Evolutionary conservation across 2,329 filamentous ascomycete genomes (phyloP), one percentile per base, ranked within the genome.

Genomic region (Endoconidiophora polonica): DNA sequence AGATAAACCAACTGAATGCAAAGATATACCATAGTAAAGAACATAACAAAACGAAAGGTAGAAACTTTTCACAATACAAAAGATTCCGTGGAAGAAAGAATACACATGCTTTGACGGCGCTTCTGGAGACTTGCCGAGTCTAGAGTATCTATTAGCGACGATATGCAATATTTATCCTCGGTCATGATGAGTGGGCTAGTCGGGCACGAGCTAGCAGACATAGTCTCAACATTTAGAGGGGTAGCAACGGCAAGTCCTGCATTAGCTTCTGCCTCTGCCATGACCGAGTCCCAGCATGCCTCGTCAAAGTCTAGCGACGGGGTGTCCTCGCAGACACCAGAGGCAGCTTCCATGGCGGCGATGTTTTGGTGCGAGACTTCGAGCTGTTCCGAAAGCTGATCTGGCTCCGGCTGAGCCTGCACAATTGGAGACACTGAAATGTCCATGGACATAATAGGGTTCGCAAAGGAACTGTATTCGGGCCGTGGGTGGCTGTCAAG

Each of bases 31-130:
- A 10, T 33, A 18, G 29, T 12, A 33, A 33, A 12, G 29, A 9
- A 33, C 29, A 33, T 33, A 33, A 33, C 29, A 7, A 9, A 33
- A 3, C 29, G 10, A 18, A 39, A 3, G 36, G 20, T 20, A n/a
- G 16, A 24, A 22, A 29, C 20, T 5, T 5, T 18, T 20, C 16
- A 46, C 33, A 48, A 36, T 20, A n/a, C 9, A 37, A 38, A 45
- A n/a, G 33, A 39, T 16, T 49, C 37, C n/a, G 43, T 9, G 18
- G 46, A 40, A 16, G 50, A 26, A 37, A 46, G 29, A n/a, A 48
- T 33, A 36, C 48, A 42, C 29, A 53, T 42, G 36, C 52, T 53
- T 24, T 53, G 52, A 20, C 52, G 52, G 33, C 48, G 52, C 20
- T 49, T 41, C n/a, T 48, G 44, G 22, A n/a, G 23, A 38, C 24